Evolutionary conservation across 345 rosid genomes (phyloP).

Genomic region (Arabidopsis thaliana): DNA sequence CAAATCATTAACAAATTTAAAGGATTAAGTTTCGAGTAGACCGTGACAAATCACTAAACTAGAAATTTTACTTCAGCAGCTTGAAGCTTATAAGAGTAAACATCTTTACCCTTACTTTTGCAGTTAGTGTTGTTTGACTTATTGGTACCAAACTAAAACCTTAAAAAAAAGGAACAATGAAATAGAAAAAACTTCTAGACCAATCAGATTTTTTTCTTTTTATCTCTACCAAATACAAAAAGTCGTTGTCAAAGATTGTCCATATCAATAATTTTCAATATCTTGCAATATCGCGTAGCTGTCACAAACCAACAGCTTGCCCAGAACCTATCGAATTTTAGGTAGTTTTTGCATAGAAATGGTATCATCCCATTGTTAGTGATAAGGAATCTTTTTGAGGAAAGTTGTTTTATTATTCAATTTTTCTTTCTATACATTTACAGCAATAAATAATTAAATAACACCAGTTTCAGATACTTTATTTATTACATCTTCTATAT

Average conservation of each 20-base stretch:
- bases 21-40: not conserved
- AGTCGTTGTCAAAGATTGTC: conserved; percentile 49
- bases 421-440: conserved; percentile 31
- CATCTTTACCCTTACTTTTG: not conserved
- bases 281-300: conserved; percentile 49
- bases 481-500: conserved; percentile 14
- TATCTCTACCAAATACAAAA: conserved; percentile 32
- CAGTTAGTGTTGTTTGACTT: conserved; percentile 43
- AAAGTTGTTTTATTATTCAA: conserved; percentile 44
- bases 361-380: conserved; percentile 48
- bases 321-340: conserved; percentile 44
- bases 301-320: conserved; percentile 48
- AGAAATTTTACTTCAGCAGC: conserved; percentile 28
- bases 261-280: conserved; percentile 48
- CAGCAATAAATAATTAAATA: conserved; percentile 11
- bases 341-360: conserved; percentile 44
- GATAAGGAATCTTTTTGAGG: conserved; percentile 50
- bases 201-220: conserved; percentile 33
- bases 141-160: conserved; percentile 40
- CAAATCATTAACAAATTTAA: not conserved
- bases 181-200: conserved; percentile 36
- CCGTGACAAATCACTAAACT: conserved; percentile 7
- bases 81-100: conserved; percentile 18
- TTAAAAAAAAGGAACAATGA: conserved; percentile 40
- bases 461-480: conserved; percentile 27